These are phyloP conservation scores for Boletales sp. DNA, from an alignment of 768 basidiomycete genomes.

Conservation along the genomic window DNA sequence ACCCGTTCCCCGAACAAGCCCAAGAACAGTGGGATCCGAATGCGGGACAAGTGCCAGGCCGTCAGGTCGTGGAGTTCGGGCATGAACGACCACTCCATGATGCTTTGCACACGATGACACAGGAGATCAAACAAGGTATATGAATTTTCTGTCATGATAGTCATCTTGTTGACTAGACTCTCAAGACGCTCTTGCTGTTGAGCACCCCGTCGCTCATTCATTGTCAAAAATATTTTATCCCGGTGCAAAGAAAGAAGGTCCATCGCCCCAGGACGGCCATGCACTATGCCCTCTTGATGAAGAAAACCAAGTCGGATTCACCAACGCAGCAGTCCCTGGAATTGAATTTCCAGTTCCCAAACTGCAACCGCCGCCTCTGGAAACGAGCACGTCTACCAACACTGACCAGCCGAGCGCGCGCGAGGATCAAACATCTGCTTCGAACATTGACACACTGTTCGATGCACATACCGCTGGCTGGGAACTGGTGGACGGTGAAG, in stretches of 20 bases:
- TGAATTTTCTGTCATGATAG: neutral
- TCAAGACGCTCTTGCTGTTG: constrained; percentile 40
- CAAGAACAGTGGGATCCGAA: constrained; percentile 74
- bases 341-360: constrained; percentile 66
- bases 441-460: constrained; percentile 1
- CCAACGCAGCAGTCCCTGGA: constrained; percentile 61
- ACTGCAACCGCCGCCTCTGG: constrained; percentile 35
- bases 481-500: constrained; percentile 39
- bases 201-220: constrained; percentile 36
- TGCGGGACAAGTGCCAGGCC: constrained; percentile 52
- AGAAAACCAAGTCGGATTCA: constrained; percentile 50
- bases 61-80: constrained; percentile 42
- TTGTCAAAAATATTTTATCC: constrained; percentile 38
- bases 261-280: constrained; percentile 39
- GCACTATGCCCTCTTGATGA: constrained; percentile 52
- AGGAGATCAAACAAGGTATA: constrained; percentile 51
- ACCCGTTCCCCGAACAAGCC: constrained; percentile 42
- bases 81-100: constrained; percentile 31
- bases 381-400: constrained; percentile 25
- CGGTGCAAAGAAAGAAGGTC: neutral
- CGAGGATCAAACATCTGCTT: constrained; percentile 9
- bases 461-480: constrained; percentile 40
- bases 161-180: constrained; percentile 2
- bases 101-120: constrained; percentile 35
- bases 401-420: constrained; percentile 25